Base-by-base conservation (phyloP, 176 grass and related monocot species). In the Luzula sylvatica region DNA sequence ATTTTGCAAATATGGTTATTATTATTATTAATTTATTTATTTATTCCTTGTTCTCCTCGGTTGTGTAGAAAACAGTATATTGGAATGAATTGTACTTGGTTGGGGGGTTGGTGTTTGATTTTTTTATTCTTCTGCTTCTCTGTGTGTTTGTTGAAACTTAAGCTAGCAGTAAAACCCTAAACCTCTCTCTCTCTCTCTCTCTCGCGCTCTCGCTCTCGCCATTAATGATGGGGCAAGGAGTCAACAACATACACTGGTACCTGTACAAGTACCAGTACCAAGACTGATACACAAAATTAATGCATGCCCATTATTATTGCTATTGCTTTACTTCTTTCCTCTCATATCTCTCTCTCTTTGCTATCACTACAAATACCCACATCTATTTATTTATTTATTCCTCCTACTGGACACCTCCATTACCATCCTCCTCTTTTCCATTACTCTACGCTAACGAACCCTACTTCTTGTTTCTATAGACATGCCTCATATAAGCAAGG, bases 391-490 rank as follows among this genome's bases (percentile, higher is more conserved):
- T 20, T 38, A 20, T 26, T 61, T 26, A 60, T 19, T n/a, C 59
- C 49, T 60, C 54, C 44, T 66, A 24, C 24, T 50, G 47, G 56
- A 32, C 11, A 8, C 23, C 46, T 38, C 6, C 45, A 20, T 17
- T 51, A 13, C 58, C 26, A 46, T 30, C 49, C 66, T 66, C 57
- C 82, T 92, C 71, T 78, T 90, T 50, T 78, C 77, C 57, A 79
- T 79, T 15, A 62, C 78, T 32, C 74, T 86, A 26, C 52, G 26
- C 20, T 24, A 25, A 59, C 61, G 42, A 14, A 30, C 11, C 20
- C 52, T 26, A 65, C 52, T 54, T 58, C 40, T 24, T 72, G n/a
- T 29, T 57, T 15, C 24, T 42, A 45, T 65, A 28, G 68, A 65
- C 22, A 79, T 79, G 68, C 75, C 75, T 26, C 52, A 50, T 8